A percentile compares a stretch with the other conserved stretches of the same genome.
These are phyloP conservation scores for Leptographium wingfieldii DNA, from an alignment of 2,329 filamentous ascomycete genomes.

Conservation along the genomic window DNA sequence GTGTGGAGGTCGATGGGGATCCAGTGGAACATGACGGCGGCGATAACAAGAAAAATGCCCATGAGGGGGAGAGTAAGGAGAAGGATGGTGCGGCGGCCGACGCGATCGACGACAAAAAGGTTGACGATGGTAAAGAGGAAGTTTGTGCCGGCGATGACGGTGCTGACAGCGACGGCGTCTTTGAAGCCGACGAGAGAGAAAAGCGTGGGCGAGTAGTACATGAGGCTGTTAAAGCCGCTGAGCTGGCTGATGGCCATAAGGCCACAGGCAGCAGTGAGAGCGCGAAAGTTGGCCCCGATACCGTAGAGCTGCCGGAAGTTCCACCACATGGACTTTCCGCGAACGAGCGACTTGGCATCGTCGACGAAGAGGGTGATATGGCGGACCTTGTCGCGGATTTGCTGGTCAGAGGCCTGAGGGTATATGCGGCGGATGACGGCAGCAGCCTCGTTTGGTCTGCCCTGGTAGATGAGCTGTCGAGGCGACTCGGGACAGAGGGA, in stretches of 20 bases:
- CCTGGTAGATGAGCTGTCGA: slow-evolving; percentile 66
- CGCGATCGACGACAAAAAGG: slow-evolving; percentile 60
- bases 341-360: background rate
- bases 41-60: background rate
- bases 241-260: slow-evolving; percentile 2
- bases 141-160: slow-evolving; percentile 67
- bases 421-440: slow-evolving; percentile 47
- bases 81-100: slow-evolving; percentile 67
- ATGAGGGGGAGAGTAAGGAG: slow-evolving; percentile 25
- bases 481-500: slow-evolving; percentile 75
- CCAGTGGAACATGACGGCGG: slow-evolving; percentile 1
- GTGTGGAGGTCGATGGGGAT: background rate
- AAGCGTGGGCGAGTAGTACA: slow-evolving; percentile 81
- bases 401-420: slow-evolving; percentile 16
- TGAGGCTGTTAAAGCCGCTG: slow-evolving; percentile 55
- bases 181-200: slow-evolving; percentile 65
- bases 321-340: background rate
- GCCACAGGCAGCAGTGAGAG: background rate
- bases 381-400: background rate
- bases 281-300: background rate
- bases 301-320: background rate
- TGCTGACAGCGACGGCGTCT: slow-evolving; percentile 64
- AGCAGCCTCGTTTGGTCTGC: slow-evolving; percentile 47
- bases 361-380: background rate
- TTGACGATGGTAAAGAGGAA: slow-evolving; percentile 64